These are phyloP conservation scores for Aspergillus brasiliensis DNA, from an alignment of 2,329 filamentous ascomycete species.

Conservation along the genomic window DNA sequence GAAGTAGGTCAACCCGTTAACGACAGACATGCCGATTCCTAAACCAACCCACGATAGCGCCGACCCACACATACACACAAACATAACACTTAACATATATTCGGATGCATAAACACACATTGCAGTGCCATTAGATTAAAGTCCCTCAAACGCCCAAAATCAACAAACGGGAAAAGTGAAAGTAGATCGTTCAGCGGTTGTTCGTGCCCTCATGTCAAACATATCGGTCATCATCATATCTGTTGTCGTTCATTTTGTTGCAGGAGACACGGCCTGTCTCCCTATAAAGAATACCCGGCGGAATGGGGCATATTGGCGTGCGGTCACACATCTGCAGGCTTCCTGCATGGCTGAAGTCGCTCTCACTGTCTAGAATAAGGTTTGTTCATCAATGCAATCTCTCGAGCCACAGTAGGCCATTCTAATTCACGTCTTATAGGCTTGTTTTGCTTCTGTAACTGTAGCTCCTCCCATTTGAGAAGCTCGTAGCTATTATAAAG, in stretches of 20 bases:
- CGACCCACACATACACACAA: not conserved
- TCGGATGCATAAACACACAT: constrained; percentile 6
- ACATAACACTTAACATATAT: constrained; percentile 8
- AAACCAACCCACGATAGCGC: not conserved
- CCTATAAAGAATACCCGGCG: not conserved
- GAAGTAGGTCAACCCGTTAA: not conserved
- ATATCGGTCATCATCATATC: constrained; percentile 21
- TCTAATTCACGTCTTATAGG: constrained; percentile 76
- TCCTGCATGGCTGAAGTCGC: not conserved
- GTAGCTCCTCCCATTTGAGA: constrained; percentile 88
- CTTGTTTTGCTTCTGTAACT: constrained; percentile 58
- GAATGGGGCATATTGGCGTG: not conserved
- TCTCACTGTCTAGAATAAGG: constrained; percentile 74
- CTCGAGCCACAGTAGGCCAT: constrained; percentile 83
- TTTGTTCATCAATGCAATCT: constrained; percentile 94
- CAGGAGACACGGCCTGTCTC: not conserved
- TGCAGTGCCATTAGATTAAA: constrained; percentile 15
- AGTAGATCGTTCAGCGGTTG: constrained; percentile 11
- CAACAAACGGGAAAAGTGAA: constrained; percentile 6
- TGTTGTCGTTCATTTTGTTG: not conserved
- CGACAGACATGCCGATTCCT: not conserved
- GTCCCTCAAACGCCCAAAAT: constrained; percentile 15
- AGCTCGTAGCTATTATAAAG: constrained; percentile 67
- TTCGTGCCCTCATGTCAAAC: constrained; percentile 15
- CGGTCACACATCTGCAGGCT: not conserved